phyloP scores from a whole-genome alignment of 2,329 filamentous ascomycete genomes.

The Ophiostoma pallidulum region DNA sequence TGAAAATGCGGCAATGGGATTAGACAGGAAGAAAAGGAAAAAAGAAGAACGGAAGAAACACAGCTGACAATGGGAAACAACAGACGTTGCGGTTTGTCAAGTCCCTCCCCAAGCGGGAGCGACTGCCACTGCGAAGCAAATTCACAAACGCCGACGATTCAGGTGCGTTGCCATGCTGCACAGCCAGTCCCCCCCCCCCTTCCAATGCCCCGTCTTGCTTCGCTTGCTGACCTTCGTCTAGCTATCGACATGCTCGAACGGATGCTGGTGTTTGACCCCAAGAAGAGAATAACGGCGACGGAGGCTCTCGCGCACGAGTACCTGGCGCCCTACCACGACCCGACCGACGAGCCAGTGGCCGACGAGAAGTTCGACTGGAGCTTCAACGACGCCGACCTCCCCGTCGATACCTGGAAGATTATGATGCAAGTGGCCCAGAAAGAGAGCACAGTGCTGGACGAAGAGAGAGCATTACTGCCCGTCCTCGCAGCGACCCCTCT shows the following conservation, averaged over 20 bases:
- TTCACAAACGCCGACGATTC: conserved; percentile 90
- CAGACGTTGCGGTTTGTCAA: conserved; percentile 95
- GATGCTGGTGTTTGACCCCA: conserved; percentile 98
- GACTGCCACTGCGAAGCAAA: conserved; percentile 76
- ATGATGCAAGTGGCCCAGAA: conserved; percentile 72
- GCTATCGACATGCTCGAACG: conserved; percentile 89
- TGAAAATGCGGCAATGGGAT: no score
- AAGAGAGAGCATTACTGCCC: no score
- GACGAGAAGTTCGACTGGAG: conserved; percentile 99
- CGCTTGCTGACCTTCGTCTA: conserved; percentile 25
- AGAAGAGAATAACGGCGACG: conserved; percentile 80
- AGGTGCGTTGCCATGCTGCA: no score
- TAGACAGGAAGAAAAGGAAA: no score
- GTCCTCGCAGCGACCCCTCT: no score
- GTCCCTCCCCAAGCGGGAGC: conserved; percentile 87
- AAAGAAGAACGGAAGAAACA: no score
- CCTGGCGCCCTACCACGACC: conserved; percentile 92
- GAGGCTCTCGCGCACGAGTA: conserved; percentile 87
- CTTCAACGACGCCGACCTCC: conserved; percentile 95
- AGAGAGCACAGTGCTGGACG: no score
- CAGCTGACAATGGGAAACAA: conserved; percentile 14
- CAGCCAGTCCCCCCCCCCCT: conserved; percentile 17
- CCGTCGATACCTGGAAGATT: conserved; percentile 99
- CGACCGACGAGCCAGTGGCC: conserved; percentile 87
- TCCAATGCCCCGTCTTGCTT: not conserved